These are phyloP conservation scores for Aspergillus cavernicola DNA, from an alignment of 495 filamentous ascomycete genomes.

Conservation along the genomic window DNA sequence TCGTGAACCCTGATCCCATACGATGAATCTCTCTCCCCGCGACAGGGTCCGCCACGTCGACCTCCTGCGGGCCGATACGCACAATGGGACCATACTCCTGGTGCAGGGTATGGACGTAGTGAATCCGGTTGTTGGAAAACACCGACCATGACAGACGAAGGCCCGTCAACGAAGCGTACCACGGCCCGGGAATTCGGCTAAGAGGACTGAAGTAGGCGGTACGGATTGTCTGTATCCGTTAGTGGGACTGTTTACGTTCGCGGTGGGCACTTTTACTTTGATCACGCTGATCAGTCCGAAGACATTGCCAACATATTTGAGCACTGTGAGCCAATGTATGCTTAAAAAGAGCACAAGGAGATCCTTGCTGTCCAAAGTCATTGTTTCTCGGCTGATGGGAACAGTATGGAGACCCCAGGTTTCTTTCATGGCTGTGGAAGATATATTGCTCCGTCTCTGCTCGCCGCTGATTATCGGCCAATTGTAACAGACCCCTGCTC, in stretches of 20 bases:
- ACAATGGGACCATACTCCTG: slow-evolving; percentile 10
- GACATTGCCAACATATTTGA: neutral
- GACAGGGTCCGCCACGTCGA: slow-evolving; percentile 4
- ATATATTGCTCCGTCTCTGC: no score
- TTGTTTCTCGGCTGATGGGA: neutral
- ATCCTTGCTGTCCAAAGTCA: neutral
- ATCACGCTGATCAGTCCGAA: neutral
- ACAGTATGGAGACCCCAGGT: no score
- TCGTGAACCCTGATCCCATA: slow-evolving; percentile 5
- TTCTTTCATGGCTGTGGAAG: no score
- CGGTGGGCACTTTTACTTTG: neutral
- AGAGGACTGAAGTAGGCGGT: neutral
- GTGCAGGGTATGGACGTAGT: slow-evolving; percentile 6
- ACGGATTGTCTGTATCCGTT: neutral
- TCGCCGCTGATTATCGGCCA: no score
- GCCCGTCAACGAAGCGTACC: neutral
- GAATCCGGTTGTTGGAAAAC: neutral
- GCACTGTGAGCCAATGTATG: neutral
- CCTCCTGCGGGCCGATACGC: slow-evolving; percentile 6
- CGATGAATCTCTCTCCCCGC: slow-evolving; percentile 7
- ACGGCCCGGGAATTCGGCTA: slow-evolving; percentile 1
- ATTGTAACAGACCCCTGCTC: no score
- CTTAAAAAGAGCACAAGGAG: neutral
- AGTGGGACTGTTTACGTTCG: neutral
- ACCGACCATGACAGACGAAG: neutral